Conservation (phyloP, 495 filamentous ascomycete species). For the Hypoxylon fragiforme region DNA sequence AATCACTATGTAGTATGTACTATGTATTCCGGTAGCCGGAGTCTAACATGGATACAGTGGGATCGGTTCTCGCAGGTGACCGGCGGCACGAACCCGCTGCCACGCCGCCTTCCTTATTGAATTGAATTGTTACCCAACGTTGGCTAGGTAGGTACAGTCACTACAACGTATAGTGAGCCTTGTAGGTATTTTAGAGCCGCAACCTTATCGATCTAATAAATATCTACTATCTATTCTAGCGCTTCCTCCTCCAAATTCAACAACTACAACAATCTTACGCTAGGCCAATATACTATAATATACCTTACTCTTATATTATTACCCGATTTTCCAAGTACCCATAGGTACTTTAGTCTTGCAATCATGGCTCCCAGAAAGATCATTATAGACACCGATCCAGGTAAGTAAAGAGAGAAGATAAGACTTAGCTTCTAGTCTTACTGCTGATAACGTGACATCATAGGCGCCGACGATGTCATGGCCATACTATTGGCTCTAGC, state of each 20-base stretch:
- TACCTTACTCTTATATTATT: too few species aligned
- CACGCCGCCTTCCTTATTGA: not conserved
- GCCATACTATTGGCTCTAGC: constrained; percentile 82
- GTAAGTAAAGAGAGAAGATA: constrained; percentile 38
- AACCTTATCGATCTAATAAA: constrained; percentile 1
- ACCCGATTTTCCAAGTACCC: too few species aligned
- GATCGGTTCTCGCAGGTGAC: constrained; percentile 31
- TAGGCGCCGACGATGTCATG: constrained; percentile 90
- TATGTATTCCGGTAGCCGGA: constrained; percentile 26
- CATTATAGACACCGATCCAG: constrained; percentile 94
- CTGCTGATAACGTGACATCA: constrained; percentile 7
- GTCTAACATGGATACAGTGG: constrained; percentile 1
- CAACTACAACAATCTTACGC: too few species aligned
- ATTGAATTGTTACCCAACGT: not conserved
- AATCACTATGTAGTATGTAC: too few species aligned
- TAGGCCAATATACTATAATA: too few species aligned
- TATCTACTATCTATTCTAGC: not conserved
- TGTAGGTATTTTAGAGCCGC: constrained; percentile 1
- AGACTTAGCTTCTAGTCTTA: not conserved
- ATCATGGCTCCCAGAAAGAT: constrained; percentile 69
- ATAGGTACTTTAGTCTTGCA: too few species aligned
- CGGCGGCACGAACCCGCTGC: constrained; percentile 22
- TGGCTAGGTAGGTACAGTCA: too few species aligned
- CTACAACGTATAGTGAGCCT: not conserved
- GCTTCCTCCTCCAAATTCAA: not conserved